Percentiles rank a stretch among this genome's conserved stretches.
Evolutionary conservation across 495 filamentous ascomycete species (phyloP).

Genomic region (Sabuloglossum arenarium): DNA sequence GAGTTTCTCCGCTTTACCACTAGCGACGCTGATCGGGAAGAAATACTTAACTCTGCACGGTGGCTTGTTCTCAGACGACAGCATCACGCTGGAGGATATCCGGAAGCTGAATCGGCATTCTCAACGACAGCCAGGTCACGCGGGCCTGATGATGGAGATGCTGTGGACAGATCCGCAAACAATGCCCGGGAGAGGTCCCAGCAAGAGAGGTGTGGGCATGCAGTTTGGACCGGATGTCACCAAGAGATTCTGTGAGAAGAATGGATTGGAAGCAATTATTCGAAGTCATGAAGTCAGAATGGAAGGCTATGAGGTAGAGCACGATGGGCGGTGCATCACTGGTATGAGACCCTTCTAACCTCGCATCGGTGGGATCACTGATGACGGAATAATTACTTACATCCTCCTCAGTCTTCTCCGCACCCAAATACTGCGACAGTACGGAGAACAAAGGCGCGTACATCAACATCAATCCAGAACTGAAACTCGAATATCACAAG

Average conservation of each 20-base stretch:
- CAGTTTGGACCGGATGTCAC: constrained; percentile 96
- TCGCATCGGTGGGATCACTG: neutral
- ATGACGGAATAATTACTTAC: neutral
- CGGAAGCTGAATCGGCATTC: constrained; percentile 77
- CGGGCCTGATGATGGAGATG: constrained; percentile 99
- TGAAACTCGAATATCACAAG: constrained; percentile 74
- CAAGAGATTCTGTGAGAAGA: constrained; percentile 89
- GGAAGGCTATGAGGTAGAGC: constrained; percentile 95
- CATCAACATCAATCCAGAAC: constrained; percentile 87
- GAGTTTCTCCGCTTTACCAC: constrained; percentile 82
- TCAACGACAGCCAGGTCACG: constrained; percentile 88
- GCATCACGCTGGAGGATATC: constrained; percentile 77
- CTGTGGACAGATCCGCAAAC: constrained; percentile 94
- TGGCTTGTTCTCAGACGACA: constrained; percentile 94
- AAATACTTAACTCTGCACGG: constrained; percentile 92
- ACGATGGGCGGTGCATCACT: constrained; percentile 92
- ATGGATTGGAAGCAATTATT: constrained; percentile 86
- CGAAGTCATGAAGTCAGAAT: constrained; percentile 94
- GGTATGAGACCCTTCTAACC: constrained; percentile 23
- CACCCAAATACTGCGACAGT: constrained; percentile 90
- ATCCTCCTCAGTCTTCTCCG: constrained; percentile 57
- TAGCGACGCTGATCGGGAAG: constrained; percentile 78
- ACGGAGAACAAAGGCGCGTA: constrained; percentile 97
- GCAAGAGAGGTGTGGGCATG: constrained; percentile 89
- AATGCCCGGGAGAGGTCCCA: constrained; percentile 68